Evolutionary conservation across 495 filamentous ascomycete genomes (phyloP), one percentile per base, ranked within the genome.

Genomic region (Hypoxylon subgilvum): DNA sequence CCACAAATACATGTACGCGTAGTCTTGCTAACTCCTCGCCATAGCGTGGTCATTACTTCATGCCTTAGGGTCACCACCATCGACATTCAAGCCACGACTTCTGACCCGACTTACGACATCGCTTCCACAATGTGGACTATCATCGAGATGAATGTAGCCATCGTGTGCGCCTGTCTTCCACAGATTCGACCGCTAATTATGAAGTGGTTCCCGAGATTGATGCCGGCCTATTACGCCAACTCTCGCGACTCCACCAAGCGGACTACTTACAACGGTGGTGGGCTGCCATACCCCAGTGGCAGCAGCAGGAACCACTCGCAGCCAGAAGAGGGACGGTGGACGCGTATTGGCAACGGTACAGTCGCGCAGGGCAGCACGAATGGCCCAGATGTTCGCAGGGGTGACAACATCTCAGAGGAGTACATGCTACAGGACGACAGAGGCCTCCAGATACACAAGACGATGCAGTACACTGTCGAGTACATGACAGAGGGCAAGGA

Each of bases 151-250:
- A 75, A 77, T 45, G 62, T 76, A 3, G 77, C 72, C 6, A 75
- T 81, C 43, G 74, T 81, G 19, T 80, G 75, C 54, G 78, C 78
- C 30, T 80, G 74, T 48, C 69, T 82, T 12, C 79, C 79, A 14
- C 54, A 59, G 40, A 65, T 62, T 23, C 68, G 60, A 4, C 58
- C 58, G 4, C 32, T 69, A 12, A 63, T 69, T 16, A 47, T 67
- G 36, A 61, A 45, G 16, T 46, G 65, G 39, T 69, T 69, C 63
- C 66, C 66, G 1, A 57, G 34, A 10, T 22, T 66, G 43, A 63
- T 66, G 57, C 63, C 66, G 4, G 9, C 38, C 14, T 52, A 40
- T 19, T 47, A 54, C 41, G 41, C 38, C 21, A 32, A 60, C 18
- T 49, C 62, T 25, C 50, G 17, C 5, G 56, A 65, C 1, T 57